phyloP scores from a whole-genome alignment of 2,329 filamentous ascomycete species.

The Macroventuria anomochaeta region DNA sequence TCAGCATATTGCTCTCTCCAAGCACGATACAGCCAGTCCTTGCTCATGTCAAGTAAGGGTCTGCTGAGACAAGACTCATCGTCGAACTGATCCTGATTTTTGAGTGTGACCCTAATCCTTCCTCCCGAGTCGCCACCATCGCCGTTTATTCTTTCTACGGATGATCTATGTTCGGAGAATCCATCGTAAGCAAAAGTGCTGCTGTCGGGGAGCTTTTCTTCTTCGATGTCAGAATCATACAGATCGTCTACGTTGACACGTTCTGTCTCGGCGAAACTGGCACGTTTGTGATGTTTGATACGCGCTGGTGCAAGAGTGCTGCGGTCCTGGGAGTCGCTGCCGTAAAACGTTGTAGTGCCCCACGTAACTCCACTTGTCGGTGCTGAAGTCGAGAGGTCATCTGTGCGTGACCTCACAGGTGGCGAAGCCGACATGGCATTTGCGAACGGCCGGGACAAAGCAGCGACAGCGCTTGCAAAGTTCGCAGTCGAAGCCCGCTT shows the following conservation, averaged over 20 bases:
- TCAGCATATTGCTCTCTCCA: slow-evolving; percentile 66
- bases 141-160: slow-evolving; percentile 22
- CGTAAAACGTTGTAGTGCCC: slow-evolving; percentile 53
- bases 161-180: slow-evolving; percentile 32
- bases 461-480: slow-evolving; percentile 50
- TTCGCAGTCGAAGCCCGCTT: slow-evolving; percentile 47
- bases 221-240: slow-evolving; percentile 45
- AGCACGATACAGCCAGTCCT: slow-evolving; percentile 56
- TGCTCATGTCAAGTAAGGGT: slow-evolving; percentile 58
- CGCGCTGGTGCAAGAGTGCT: slow-evolving; percentile 34
- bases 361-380: slow-evolving; percentile 55
- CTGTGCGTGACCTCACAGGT: slow-evolving; percentile 41
- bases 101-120: slow-evolving; percentile 58
- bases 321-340: slow-evolving; percentile 41
- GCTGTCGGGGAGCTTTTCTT: slow-evolving; percentile 30
- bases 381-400: slow-evolving; percentile 52
- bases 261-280: slow-evolving; percentile 45
- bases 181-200: slow-evolving; percentile 22
- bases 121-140: slow-evolving; percentile 20
- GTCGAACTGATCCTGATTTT: slow-evolving; percentile 64
- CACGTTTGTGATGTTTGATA: slow-evolving; percentile 49
- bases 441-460: slow-evolving; percentile 50
- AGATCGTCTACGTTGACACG: slow-evolving; percentile 37
- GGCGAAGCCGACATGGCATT: slow-evolving; percentile 50
- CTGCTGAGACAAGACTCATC: slow-evolving; percentile 56